Evolutionary conservation across 192 early-diverging fungal species (phyloP), one percentile per base, ranked within the genome.

Genomic region (Linnemannia elongata): DNA sequence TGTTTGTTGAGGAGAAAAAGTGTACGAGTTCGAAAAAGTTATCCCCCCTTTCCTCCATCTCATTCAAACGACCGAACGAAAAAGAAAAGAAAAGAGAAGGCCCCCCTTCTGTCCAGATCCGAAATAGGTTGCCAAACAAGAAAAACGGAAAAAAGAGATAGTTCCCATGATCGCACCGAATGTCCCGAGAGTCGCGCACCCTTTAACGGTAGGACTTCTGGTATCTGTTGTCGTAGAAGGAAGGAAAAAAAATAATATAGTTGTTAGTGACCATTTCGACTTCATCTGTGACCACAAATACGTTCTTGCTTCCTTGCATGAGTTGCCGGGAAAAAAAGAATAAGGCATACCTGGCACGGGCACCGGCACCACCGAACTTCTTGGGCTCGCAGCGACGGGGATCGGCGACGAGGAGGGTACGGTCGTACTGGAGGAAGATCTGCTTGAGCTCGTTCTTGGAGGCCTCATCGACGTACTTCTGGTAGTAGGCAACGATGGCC

Each of bases 371-470:
- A 92, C 98, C 98, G 89, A 99, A 99, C 95, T 99, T 99, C 97
- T 99, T 99, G 92, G 98, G 97, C 91, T 99, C 98, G 92, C 96
- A 97, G 88, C 98, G 97, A 92, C 98, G 97, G 80, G 98, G 97
- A 91, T 99, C 98, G 78, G 98, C 98, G 81, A 99, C 98, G 69
- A 99, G 96, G 69, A 99, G 97, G 86, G 97, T 94, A 93, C 98
- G 96, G 94, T 99, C 98, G 94, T 97, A 98, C 88, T 85, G 86
- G 60, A 90, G 83, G 78, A 90, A 87, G 72, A 95, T 92, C 85
- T 98, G 96, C 94, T 97, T 98, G 93, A 99, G 96, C 93, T 99
- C 98, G 94, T 98, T 98, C 96, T 99, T 99, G 88, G 97, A 96
- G 74, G 97, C 97, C 92, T 99, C 98, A 92, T 99, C 98, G 76